Percentiles rank a stretch among this genome's conserved stretches.
phyloP scores from a whole-genome alignment of 2,329 filamentous ascomycete genomes.

The Diaporthe helianthi region DNA sequence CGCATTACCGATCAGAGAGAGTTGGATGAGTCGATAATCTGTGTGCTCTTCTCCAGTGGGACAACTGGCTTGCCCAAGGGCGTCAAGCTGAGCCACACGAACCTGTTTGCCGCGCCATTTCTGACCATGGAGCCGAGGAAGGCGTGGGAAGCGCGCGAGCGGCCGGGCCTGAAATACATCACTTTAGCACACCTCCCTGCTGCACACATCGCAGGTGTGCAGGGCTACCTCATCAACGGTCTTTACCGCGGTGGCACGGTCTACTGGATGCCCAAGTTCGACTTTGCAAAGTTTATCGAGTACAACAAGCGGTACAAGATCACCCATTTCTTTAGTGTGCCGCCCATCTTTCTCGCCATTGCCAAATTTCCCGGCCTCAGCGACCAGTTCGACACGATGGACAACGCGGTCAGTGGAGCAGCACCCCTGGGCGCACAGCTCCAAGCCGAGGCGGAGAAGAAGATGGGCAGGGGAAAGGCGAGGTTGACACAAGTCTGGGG shows the following conservation, averaged over 20 bases:
- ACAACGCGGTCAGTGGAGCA: slow-evolving; percentile 58
- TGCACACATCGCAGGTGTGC: slow-evolving; percentile 55
- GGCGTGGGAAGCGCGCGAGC: slow-evolving; percentile 41
- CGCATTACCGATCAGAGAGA: slow-evolving; percentile 56
- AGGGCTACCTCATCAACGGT: slow-evolving; percentile 51
- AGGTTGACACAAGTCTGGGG: slow-evolving; percentile 63
- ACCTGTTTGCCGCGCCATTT: slow-evolving; percentile 49
- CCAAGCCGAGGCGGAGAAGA: slow-evolving; percentile 57
- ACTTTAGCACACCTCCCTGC: slow-evolving; percentile 53
- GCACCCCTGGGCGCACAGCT: slow-evolving; percentile 63
- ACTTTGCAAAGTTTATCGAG: slow-evolving; percentile 61
- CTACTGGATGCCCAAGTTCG: slow-evolving; percentile 70
- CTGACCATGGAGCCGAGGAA: slow-evolving; percentile 43
- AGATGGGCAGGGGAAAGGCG: slow-evolving; percentile 51
- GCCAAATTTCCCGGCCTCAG: slow-evolving; percentile 62
- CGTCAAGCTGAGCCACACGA: slow-evolving; percentile 53
- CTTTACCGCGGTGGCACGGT: slow-evolving; percentile 53
- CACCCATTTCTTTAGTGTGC: slow-evolving; percentile 65
- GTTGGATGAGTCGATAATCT: slow-evolving; percentile 51
- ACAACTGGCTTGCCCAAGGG: slow-evolving; percentile 58
- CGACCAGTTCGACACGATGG: slow-evolving; percentile 60
- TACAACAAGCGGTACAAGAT: slow-evolving; percentile 58
- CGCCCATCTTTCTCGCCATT: slow-evolving; percentile 66
- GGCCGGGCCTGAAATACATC: slow-evolving; percentile 41
- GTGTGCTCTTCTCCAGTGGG: slow-evolving; percentile 56